Evolutionary conservation across 2,329 filamentous ascomycete species (phyloP), one percentile per base, ranked within the genome.

Genomic region (Xylaria sp.): DNA sequence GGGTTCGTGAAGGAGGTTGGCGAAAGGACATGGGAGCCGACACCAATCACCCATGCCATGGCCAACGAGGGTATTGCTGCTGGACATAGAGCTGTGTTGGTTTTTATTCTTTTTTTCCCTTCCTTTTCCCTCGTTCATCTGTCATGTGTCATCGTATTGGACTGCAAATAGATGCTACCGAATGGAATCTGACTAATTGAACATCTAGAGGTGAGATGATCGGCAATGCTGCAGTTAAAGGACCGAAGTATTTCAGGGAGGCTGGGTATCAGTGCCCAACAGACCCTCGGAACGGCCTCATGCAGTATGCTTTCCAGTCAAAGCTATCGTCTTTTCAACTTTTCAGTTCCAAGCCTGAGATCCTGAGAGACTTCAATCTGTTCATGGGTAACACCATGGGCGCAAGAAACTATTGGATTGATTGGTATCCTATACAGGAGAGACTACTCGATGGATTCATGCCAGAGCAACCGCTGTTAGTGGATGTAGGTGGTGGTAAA

Each of bases 381-480:
- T 72, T 71, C 54, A 73, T 73, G 72, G 71, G 72, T 1, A 73
- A 67, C 28, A 71, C 69, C 0, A 71, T 74, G 71, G 72, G 72
- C 0, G 67, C 67, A 1, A 63, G 70, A 12, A 15, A 46, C 7
- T 70, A 70, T 35, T 72, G 71, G 70, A 52, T 68, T 19, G 68
- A 72, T 38, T 72, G 70, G 70, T 72, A 69, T 19, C 74, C 74
- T 0, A 68, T 76, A 0, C 15, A 70, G 46, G 68, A 73, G 15
- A 65, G 61, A 3, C 66, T 77, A 2, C 42, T 76, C 3, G 38
- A 69, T 8, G 74, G 71, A 0, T 63, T 67, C 1, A 49, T 11
- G 19, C 35, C 1, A 25, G 65, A 1, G 55, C 69, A n/a, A 0
- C 47, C 70, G 2, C 51, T 77, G 1, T 51, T 77, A 0, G 73